phyloP scores from a whole-genome alignment of 2,329 filamentous ascomycete genomes.

The Tolypocladium guangdongense region DNA sequence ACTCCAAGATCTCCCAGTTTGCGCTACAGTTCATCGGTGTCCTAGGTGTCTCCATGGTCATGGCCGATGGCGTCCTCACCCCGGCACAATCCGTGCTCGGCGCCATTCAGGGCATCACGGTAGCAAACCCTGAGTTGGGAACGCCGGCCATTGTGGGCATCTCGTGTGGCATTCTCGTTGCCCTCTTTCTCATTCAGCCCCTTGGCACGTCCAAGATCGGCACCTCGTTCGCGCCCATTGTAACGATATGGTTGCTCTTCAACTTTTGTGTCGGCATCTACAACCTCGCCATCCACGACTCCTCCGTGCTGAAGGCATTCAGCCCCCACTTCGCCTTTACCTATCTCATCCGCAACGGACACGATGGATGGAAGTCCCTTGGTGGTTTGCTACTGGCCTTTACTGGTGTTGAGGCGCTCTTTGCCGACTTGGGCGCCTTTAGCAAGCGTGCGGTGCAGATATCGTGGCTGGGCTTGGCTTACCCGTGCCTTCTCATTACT shows the following conservation, averaged over 20 bases:
- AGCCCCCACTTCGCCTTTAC: background rate
- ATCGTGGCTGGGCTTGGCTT: background rate
- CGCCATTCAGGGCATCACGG: background rate
- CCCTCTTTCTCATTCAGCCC: background rate
- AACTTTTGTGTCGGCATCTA: background rate
- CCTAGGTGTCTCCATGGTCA: background rate
- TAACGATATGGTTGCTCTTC: background rate
- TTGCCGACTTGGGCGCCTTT: background rate
- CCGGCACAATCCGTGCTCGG: background rate
- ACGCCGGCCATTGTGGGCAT: background rate
- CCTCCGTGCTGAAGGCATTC: background rate
- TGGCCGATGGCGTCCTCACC: background rate
- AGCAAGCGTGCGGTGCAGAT: background rate
- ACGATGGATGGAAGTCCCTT: background rate
- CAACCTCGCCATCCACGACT: background rate
- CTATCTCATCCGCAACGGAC: background rate
- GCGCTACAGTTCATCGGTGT: background rate
- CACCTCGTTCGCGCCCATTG: background rate
- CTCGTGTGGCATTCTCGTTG: background rate
- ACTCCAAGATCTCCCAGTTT: background rate
- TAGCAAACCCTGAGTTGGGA: background rate
- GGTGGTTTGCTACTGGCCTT: background rate
- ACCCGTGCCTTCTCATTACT: background rate
- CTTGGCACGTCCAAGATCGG: background rate
- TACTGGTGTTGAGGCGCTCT: background rate